Evolutionary conservation across 208 protist species (phyloP), one percentile per base, ranked within the genome.

Genomic region (Balamuthia mandrillaris): DNA sequence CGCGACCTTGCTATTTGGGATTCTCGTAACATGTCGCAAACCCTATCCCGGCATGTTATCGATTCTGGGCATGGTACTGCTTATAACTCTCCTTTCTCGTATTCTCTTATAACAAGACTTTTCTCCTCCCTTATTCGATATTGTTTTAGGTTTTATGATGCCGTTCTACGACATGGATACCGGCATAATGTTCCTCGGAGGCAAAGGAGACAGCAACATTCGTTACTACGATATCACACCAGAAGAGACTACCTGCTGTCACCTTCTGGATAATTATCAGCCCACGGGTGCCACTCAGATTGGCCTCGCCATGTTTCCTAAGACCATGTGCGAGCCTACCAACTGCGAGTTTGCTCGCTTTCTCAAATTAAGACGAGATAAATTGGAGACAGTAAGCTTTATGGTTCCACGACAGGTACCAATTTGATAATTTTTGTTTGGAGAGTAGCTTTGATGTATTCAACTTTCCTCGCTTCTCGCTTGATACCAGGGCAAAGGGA

Each of bases 131-230:
- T n/a, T n/a, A n/a, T n/a, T n/a, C n/a, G n/a, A n/a, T n/a, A n/a
- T n/a, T n/a, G n/a, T 90, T 1, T 96, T 96, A 49, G 96, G 95
- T 78, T 72, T 97, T 2, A 89, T 98, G 16, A 94, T 98, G 88
- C 95, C 96, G 35, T 92, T 97, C 77, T 98, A 95, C 87, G 97
- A 99, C 81, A 87, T 93, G 31, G 97, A 98, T 82, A 95, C 93
- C 9, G 91, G 82, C 70, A 87, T 98, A 0, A 58, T 99, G 6
- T 98, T 97, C 87, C 72, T 99, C 27, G 96, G 91, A 6, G 96
- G 96, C 86, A 97, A 97, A 58, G 97, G 97, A 47, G 97, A 98
- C 66, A 94, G 93, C 75, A 95, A 93, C 81, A 95, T 99, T 66
- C 91, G 94, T 74, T 98, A 95, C 90, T 99, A 93, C 70, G 97